phyloP scores from a whole-genome alignment of 179 eudicot species.

The Camellia oleifera region DNA sequence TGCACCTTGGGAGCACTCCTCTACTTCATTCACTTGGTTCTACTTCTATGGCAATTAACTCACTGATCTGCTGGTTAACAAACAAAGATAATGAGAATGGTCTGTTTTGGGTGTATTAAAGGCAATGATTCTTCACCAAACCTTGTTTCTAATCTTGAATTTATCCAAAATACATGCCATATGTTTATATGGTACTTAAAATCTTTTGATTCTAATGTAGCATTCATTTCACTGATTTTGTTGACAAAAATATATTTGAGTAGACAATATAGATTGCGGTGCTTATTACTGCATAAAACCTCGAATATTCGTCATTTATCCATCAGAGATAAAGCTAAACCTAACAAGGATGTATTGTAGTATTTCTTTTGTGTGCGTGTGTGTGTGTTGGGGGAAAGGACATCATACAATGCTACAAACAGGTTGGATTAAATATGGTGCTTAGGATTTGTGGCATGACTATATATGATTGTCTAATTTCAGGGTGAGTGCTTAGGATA shows the following conservation, averaged over 20 bases:
- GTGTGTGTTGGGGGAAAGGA: neutral
- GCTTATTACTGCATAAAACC: neutral
- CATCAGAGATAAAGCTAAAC: slow-evolving; percentile 1
- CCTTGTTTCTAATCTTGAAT: too few relatives aligned
- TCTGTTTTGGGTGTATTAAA: too few relatives aligned
- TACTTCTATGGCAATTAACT: too few relatives aligned
- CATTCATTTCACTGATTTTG: neutral
- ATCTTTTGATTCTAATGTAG: neutral
- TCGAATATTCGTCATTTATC: neutral
- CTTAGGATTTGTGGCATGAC: too few relatives aligned
- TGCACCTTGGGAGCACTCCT: too few relatives aligned
- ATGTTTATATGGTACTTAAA: neutral
- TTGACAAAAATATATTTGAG: neutral
- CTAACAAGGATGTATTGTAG: neutral
- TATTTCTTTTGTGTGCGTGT: neutral
- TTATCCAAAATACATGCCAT: too few relatives aligned
- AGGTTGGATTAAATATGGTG: too few relatives aligned
- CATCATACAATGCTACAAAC: too few relatives aligned
- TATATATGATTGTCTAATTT: neutral
- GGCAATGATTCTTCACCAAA: too few relatives aligned
- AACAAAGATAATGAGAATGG: too few relatives aligned
- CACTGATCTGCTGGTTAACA: too few relatives aligned
- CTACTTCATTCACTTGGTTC: too few relatives aligned
- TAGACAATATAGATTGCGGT: neutral
- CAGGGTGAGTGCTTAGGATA: neutral